Evolutionary conservation across 768 basidiomycete species (phyloP).

Genomic region (Scleroderma bovista): DNA sequence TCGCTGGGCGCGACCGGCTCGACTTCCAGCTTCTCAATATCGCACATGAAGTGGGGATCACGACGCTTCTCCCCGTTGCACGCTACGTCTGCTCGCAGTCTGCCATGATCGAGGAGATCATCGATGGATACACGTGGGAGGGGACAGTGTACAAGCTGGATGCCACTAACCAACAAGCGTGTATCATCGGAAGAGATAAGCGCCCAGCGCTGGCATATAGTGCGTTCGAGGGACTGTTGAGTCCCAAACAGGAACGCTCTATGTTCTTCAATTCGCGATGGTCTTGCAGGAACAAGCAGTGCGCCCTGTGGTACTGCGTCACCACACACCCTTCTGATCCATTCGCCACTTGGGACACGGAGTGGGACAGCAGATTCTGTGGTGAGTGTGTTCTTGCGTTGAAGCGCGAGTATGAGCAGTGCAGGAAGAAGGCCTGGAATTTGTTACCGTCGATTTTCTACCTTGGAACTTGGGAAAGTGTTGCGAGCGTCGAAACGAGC

Average conservation of each 20-base stretch:
- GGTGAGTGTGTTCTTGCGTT: background rate
- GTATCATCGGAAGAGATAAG: too few relatives aligned
- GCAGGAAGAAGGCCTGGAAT: background rate
- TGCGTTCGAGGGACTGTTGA: too few relatives aligned
- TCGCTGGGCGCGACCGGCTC: slow-evolving; percentile 7
- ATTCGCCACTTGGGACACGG: background rate
- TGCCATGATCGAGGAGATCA: background rate
- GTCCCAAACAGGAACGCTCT: too few relatives aligned
- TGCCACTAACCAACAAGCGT: too few relatives aligned
- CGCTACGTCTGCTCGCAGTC: background rate
- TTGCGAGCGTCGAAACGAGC: too few relatives aligned
- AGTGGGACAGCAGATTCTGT: background rate
- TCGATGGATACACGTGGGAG: background rate
- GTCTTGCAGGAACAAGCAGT: background rate
- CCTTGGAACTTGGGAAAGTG: too few relatives aligned
- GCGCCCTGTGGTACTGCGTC: background rate
- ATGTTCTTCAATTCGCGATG: background rate
- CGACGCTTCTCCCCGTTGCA: background rate
- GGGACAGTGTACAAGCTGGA: too few relatives aligned
- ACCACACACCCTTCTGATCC: background rate
- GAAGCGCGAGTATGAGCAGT: background rate
- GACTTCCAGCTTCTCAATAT: slow-evolving; percentile 7
- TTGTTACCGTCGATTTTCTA: background rate
- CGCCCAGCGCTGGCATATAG: too few relatives aligned
- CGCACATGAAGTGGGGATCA: background rate